Evolutionary conservation across 208 protist genomes (phyloP).

Genomic region (Leptomonas seymouri): DNA sequence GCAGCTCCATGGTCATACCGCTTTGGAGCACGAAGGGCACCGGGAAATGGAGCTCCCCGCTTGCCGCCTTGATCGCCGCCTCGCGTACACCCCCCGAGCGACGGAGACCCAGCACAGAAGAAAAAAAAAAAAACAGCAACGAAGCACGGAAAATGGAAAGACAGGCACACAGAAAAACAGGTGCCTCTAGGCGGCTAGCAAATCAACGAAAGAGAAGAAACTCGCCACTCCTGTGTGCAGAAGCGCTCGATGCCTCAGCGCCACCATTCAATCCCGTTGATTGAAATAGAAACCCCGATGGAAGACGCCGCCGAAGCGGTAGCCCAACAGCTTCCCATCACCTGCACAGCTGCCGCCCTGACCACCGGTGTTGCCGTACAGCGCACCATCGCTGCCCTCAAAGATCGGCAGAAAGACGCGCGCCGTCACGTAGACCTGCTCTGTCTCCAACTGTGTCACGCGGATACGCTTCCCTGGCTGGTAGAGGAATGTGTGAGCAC

Average conservation of each 20-base stretch:
- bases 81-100: too few species aligned
- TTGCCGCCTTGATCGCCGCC: too few species aligned
- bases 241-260: neutral
- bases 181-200: too few species aligned
- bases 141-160: too few species aligned
- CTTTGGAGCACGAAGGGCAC: too few species aligned
- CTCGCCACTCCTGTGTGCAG: too few species aligned
- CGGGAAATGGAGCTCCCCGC: too few species aligned
- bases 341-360: slow-evolving; percentile 43
- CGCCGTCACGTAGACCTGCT: slow-evolving; percentile 70
- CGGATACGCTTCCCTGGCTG: slow-evolving; percentile 52
- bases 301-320: slow-evolving; percentile 76
- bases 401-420: slow-evolving; percentile 75
- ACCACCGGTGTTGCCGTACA: slow-evolving; percentile 28
- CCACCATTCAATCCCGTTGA: neutral
- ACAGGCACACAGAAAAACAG: too few species aligned
- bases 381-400: slow-evolving; percentile 27
- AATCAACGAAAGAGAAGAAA: too few species aligned
- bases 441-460: slow-evolving; percentile 61
- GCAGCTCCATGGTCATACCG: too few species aligned
- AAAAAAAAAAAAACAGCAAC: too few species aligned
- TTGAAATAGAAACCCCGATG: slow-evolving; percentile 64
- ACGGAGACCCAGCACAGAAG: too few species aligned
- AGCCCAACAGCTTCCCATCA: slow-evolving; percentile 50
- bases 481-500: slow-evolving; percentile 68